A percentile compares a stretch with the other conserved stretches of the same genome.
Conservation (phyloP, 805 yeast species). For the Alloascoidea hylecoeti region DNA sequence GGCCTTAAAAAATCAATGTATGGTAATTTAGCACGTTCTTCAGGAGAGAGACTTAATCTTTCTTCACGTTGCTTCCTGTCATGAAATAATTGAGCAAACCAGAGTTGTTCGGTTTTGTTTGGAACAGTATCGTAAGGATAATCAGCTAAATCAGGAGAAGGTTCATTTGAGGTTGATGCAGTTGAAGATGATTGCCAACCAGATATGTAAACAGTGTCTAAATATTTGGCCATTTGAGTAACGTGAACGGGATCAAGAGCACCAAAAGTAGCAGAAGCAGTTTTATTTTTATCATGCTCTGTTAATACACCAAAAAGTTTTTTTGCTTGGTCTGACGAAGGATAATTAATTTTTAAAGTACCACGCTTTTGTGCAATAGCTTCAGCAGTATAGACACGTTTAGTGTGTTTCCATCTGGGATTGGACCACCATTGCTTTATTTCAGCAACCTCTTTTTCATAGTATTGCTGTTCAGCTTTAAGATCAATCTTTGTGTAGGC, state of each 20-base stretch:
- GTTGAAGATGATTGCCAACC: constrained; percentile 99
- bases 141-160: constrained; percentile 96
- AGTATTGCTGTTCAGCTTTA: constrained; percentile 47
- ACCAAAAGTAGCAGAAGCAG: constrained; percentile 84
- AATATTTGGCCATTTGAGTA: constrained; percentile 91
- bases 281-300: constrained; percentile 59
- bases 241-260: constrained; percentile 94
- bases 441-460: constrained; percentile 54
- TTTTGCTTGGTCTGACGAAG: constrained; percentile 68
- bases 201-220: constrained; percentile 85
- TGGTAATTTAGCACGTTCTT: constrained; percentile 55
- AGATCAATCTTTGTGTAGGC: constrained; percentile 45
- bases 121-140: constrained; percentile 99
- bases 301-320: constrained; percentile 59
- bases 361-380: constrained; percentile 88
- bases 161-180: constrained; percentile 94
- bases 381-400: constrained; percentile 77
- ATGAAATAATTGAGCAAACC: constrained; percentile 94
- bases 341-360: constrained; percentile 55
- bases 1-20: constrained; percentile 87
- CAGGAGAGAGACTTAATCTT: constrained; percentile 42
- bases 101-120: constrained; percentile 92
- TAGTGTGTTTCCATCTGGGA: constrained; percentile 84
- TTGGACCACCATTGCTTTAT: constrained; percentile 85
- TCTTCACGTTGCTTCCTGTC: constrained; percentile 93